Evolutionary conservation across 192 early-diverging fungal genomes (phyloP).

Genomic region (Radiomyces spectabilis): DNA sequence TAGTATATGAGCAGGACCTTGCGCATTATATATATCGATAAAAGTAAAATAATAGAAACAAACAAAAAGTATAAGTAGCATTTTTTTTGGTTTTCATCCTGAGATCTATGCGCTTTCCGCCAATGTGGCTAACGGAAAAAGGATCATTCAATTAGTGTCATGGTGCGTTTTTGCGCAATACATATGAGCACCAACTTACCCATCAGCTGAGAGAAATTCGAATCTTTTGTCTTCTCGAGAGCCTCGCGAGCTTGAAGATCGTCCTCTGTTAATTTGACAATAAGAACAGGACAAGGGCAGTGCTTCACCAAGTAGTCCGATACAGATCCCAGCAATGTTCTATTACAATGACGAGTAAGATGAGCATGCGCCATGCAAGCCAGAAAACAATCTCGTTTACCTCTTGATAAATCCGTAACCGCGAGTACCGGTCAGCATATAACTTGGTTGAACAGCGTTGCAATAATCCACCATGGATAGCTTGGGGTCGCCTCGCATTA

Average conservation of each 20-base stretch:
- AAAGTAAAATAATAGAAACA: too few species aligned
- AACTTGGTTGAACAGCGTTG: background rate
- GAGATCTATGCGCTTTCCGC: too few species aligned
- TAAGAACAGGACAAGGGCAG: slow-evolving; percentile 12
- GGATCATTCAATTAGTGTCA: too few species aligned
- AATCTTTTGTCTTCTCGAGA: too few species aligned
- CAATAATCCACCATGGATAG: slow-evolving; percentile 18
- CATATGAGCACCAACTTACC: too few species aligned
- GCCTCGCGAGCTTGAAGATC: slow-evolving; percentile 11
- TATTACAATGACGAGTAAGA: background rate
- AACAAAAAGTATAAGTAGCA: too few species aligned
- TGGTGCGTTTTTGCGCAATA: too few species aligned
- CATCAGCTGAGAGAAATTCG: too few species aligned
- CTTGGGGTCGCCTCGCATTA: slow-evolving; percentile 11
- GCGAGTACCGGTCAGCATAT: slow-evolving; percentile 3
- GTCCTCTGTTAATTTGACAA: slow-evolving; percentile 6
- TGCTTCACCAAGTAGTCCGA: slow-evolving; percentile 7
- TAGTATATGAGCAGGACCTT: too few species aligned
- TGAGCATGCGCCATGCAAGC: background rate
- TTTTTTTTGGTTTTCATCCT: too few species aligned
- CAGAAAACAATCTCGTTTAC: background rate
- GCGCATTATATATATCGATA: too few species aligned
- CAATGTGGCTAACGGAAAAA: too few species aligned
- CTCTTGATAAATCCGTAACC: slow-evolving; percentile 10
- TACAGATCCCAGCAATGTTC: slow-evolving; percentile 14